Base-by-base conservation (phyloP, 768 basidiomycete genomes). In the Gloeopeniophorella convolvens region DNA sequence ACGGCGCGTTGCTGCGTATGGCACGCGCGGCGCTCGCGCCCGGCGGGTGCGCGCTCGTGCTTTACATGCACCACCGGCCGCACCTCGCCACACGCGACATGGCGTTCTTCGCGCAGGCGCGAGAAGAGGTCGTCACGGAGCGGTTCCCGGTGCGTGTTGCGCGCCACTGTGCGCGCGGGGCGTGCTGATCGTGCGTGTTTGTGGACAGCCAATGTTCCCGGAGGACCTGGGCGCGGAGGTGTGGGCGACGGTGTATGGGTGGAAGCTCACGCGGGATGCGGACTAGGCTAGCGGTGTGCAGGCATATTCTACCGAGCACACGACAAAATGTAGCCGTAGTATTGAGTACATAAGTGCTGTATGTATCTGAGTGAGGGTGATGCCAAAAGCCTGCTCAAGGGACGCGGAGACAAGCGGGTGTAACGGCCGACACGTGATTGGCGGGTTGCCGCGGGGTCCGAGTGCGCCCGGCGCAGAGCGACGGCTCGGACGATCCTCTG, bases 31-130 rank as follows among this genome's bases (percentile, higher is more conserved):
- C 62, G 2, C 65, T 55, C 51, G 23, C 63, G 2, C 10, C 58
- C 28, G 48, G 37, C 8, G 48, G 37, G 4, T 70, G 68, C 43
- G 67, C 91, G 0, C 78, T 94, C 1, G 88, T 92, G 1, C 95
- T 96, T 66, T 93, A 87, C 64, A 84, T 85, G 0, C 91, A 94
- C 54, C 92, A 96, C 58, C 76, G 87, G 0, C 93, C 93, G 0
- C 85, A 85, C 51, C 74, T 91, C 7, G 89, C 89, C 1, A 72
- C 86, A 48, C 77, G 82, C 11, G 93, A 96, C 60, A 78, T 93
- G 71, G 74, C 76, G 2, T 96, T 95, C 65, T 92, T 97, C 60
- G 60, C 61, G 8, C 79, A 76, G 94, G 55, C 54, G 4, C 88
- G 85, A 53, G 77, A 87, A 56, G 70, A 85, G 59, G 74, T 93